Conservation (phyloP, 805 yeast genomes). For the Ogataea dorogensis region DNA sequence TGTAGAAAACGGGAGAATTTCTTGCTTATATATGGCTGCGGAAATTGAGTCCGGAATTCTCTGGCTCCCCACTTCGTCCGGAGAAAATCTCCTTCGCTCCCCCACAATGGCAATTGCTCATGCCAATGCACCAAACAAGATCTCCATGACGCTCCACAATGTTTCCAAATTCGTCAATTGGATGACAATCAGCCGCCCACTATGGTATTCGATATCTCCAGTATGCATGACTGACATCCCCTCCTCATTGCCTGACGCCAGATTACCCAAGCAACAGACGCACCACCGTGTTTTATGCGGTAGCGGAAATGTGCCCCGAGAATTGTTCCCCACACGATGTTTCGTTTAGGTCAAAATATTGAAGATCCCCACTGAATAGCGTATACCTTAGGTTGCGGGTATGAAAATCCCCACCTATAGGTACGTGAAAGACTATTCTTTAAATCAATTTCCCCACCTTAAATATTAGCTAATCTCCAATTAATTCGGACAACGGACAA, state of each 20-base stretch:
- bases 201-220: slow-evolving; percentile 1
- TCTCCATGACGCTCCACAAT: no score
- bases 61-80: background rate
- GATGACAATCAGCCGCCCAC: no score
- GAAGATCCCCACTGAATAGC: background rate
- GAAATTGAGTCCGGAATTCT: background rate
- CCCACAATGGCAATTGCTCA: no score
- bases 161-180: no score
- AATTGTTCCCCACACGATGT: no score
- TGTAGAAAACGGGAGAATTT: background rate
- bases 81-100: background rate
- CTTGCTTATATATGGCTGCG: background rate
- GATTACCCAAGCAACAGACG: no score
- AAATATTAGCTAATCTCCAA: background rate
- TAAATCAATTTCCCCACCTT: slow-evolving; percentile 1
- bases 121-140: no score
- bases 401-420: slow-evolving; percentile 1
- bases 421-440: background rate
- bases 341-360: background rate
- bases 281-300: no score
- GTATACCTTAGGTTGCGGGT: background rate
- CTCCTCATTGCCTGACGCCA: no score
- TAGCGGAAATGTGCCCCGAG: no score
- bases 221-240: background rate
- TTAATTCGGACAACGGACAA: slow-evolving; percentile 1